These are phyloP conservation scores for Porodaedalea pini DNA, from an alignment of 1,284 basidiomycete genomes.

Conservation along the genomic window DNA sequence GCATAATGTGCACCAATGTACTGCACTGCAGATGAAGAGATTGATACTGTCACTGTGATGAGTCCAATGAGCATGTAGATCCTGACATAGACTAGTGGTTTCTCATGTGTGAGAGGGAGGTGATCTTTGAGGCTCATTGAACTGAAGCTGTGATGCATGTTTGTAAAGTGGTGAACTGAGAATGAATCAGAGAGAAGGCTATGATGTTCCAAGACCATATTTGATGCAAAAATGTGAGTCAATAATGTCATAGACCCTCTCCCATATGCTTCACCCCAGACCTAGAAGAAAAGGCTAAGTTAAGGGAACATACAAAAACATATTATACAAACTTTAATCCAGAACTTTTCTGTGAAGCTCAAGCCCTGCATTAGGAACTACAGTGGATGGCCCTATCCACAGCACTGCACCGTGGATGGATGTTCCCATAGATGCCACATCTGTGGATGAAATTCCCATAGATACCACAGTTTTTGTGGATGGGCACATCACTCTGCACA, in stretches of 20 bases:
- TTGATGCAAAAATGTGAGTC: constrained; percentile 30
- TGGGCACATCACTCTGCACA: no score
- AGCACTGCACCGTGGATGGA: no score
- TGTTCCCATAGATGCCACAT: no score
- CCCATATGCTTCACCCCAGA: constrained; percentile 61
- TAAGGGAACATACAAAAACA: background rate
- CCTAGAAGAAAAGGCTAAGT: constrained; percentile 34
- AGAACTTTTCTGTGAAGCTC: constrained; percentile 59
- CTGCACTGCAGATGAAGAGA: constrained; percentile 47
- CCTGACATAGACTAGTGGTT: constrained; percentile 62
- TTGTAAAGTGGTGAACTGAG: constrained; percentile 4
- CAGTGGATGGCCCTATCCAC: no score
- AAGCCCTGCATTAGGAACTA: no score
- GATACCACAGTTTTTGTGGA: no score
- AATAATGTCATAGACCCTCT: constrained; percentile 21
- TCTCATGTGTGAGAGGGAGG: constrained; percentile 45
- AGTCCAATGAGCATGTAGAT: constrained; percentile 58
- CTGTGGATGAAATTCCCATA: no score
- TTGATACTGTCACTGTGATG: constrained; percentile 41
- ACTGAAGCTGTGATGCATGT: constrained; percentile 3
- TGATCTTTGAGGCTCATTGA: constrained; percentile 2
- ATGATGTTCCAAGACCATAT: constrained; percentile 32
- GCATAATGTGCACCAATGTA: constrained; percentile 61
- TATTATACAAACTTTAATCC: constrained; percentile 62
- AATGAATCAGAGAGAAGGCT: background rate